Evolutionary conservation across 129 eudicot species (phyloP).

Genomic region (Mikania micrantha): DNA sequence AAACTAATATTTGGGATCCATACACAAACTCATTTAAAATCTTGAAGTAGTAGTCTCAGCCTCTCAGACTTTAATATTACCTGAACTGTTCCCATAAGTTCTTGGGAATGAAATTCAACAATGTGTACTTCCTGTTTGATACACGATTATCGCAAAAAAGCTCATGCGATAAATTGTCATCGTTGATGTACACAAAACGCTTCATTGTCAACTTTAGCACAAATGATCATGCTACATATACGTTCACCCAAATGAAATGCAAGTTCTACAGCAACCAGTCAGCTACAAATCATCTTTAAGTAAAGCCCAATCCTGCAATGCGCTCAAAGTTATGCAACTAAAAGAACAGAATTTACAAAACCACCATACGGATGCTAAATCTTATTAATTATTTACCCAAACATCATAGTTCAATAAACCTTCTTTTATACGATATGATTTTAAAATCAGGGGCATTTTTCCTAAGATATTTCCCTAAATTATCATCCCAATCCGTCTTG

Average conservation of each 20-base stretch:
- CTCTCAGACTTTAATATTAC: conserved; percentile 27
- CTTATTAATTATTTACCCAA: background rate
- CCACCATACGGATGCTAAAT: background rate
- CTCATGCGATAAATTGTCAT: conserved; percentile 53
- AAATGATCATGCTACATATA: conserved; percentile 11
- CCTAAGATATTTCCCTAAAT: background rate
- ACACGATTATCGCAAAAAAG: conserved; percentile 80
- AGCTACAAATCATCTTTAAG: conserved; percentile 9
- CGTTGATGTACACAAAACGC: conserved; percentile 77
- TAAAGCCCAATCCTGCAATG: conserved; percentile 18
- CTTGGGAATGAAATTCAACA: conserved; percentile 83
- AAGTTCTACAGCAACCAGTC: conserved; percentile 10
- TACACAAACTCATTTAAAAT: conserved; percentile 2
- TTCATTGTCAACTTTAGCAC: conserved; percentile 44
- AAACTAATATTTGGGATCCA: background rate
- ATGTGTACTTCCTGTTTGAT: conserved; percentile 81
- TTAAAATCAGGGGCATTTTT: background rate
- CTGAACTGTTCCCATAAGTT: conserved; percentile 98
- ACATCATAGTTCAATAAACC: background rate
- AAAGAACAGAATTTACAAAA: background rate
- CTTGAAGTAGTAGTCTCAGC: conserved; percentile 18
- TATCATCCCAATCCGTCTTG: background rate
- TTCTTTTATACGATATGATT: background rate
- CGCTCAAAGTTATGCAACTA: background rate
- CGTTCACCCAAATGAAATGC: conserved; percentile 11